Percentiles rank a stretch among this genome's conserved stretches.
Evolutionary conservation across 2,329 filamentous ascomycete species (phyloP).

Genomic region (Xylariaceae sp.): DNA sequence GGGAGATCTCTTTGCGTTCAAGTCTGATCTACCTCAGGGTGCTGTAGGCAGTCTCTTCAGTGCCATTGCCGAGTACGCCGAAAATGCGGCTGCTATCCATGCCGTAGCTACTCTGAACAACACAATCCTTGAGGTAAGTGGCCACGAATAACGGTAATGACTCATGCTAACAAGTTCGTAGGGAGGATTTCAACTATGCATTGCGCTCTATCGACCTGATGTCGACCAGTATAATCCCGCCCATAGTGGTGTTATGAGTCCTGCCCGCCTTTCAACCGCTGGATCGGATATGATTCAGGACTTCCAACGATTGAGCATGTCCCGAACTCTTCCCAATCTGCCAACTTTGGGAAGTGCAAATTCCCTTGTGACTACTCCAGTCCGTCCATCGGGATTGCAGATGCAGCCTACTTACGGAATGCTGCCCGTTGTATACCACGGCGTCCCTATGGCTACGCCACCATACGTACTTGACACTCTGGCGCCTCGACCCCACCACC

Average conservation of each 20-base stretch:
- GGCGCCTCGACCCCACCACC: constrained; percentile 27
- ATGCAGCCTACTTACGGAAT: constrained; percentile 33
- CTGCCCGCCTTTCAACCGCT: constrained; percentile 21
- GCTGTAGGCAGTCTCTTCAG: constrained; percentile 41
- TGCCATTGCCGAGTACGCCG: constrained; percentile 50
- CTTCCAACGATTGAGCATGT: constrained; percentile 28
- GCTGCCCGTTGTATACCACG: constrained; percentile 35
- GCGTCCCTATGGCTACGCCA: constrained; percentile 28
- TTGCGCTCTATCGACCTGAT: constrained; percentile 30
- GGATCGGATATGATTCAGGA: constrained; percentile 25
- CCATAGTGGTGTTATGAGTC: constrained; percentile 19
- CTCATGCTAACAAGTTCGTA: constrained; percentile 13
- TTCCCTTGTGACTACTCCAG: constrained; percentile 25
- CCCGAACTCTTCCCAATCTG: constrained; percentile 23
- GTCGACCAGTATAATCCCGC: constrained; percentile 21
- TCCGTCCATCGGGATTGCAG: constrained; percentile 25
- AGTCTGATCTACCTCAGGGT: constrained; percentile 34
- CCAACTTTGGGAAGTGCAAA: constrained; percentile 21
- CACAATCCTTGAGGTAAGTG: constrained; percentile 34
- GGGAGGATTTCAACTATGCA: constrained; percentile 30
- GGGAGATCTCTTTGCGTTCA: constrained; percentile 50
- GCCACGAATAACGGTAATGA: not conserved
- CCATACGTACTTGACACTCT: constrained; percentile 35
- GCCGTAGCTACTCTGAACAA: constrained; percentile 40
- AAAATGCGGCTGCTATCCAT: constrained; percentile 40